Base-by-base conservation (phyloP, 331 rosid species). In the Prunus yedoensis region DNA sequence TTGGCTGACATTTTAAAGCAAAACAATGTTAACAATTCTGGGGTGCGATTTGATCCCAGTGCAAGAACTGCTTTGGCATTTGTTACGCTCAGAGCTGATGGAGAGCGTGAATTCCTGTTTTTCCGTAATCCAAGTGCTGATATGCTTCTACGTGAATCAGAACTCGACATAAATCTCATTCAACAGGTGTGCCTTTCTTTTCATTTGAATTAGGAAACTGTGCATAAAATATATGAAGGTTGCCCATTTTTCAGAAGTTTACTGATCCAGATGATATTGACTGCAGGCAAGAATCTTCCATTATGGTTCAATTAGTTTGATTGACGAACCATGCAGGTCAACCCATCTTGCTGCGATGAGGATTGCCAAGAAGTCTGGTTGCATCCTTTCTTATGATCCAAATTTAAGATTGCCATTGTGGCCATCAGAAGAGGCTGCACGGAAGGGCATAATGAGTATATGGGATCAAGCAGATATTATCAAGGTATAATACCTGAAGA, bases 291-390 rank as follows among this genome's bases (percentile, higher is more conserved):
- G 77, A 72, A 88, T 90, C 59, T 92, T 92, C 75, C 99, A 95
- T 85, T 95, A 87, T 79, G 99, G 99, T 78, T 95, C 99, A 69
- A 93, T 93, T 78, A 95, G 97, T 88, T 90, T 95, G 91, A 95
- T 95, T 74, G 85, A 83, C 13, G 99, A 95, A 59, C 99, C 99
- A 20, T 78, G 85, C 82, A 85, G 79, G 78, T 93, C 97, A 23
- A 83, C 96, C 73, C 99, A 95, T 78, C 90, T 85, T 77, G 97
- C 94, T 78, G 96, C 97, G 10, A 63, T 95, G 91, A 78, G 71
- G 73, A 81, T 87, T 46, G 99, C 99, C 65, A 92, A 79, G 83
- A 88, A 79, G 14, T 79, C 92, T 35, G 97, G 93, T 62, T 91
- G 91, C 79, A 84, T 95, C 80, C 97, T 95, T 75, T 95, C 97